Evolutionary conservation across 306 rosid species (phyloP), one percentile per base, ranked within the genome.

Genomic region (Cicer bijugum): DNA sequence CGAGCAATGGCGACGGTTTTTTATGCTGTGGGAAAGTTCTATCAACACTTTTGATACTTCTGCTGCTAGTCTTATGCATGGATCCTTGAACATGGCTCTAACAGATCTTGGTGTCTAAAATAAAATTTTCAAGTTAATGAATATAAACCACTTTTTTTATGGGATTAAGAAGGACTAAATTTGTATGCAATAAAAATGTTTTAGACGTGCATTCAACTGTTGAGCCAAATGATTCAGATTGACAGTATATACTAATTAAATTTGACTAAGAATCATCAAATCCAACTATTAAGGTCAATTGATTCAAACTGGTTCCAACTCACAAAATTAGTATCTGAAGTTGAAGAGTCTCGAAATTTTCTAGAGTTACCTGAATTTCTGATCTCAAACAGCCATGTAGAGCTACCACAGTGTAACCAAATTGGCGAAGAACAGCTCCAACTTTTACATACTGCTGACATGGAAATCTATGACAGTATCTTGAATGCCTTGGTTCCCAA

Each of bases 401-500:
- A 55, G 98, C 98, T 7, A 94, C 97, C 46, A 94, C 87, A 0
- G 97, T 91, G 86, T 89, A 94, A 11, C 98, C 97, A 9, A 94
- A 91, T 60, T 91, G 93, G 46, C 97, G 98, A 77, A 94, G 91
- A 86, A 91, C 96, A 35, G 82, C 85, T 69, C 97, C 98, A 5
- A 94, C 81, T 85, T 91, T 91, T 28, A 94, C 96, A 58, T 94
- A 94, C 56, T 81, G 98, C 84, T 94, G 97, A 85, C 96, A 91
- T 71, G 98, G 98, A 72, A 88, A 81, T 67, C 72, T 87, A 63
- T 88, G 81, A 65, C 97, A 94, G 63, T 92, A 87, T 67, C 89
- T 83, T 1, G 96, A 86, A 77, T 94, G 98, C 79, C 98, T 91
- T 7, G 98, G 97, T 79, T 94, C 98, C 98, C 97, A 94, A 78